Conservation (phyloP, 805 yeast genomes). For the Isabelozyma rhagii region DNA sequence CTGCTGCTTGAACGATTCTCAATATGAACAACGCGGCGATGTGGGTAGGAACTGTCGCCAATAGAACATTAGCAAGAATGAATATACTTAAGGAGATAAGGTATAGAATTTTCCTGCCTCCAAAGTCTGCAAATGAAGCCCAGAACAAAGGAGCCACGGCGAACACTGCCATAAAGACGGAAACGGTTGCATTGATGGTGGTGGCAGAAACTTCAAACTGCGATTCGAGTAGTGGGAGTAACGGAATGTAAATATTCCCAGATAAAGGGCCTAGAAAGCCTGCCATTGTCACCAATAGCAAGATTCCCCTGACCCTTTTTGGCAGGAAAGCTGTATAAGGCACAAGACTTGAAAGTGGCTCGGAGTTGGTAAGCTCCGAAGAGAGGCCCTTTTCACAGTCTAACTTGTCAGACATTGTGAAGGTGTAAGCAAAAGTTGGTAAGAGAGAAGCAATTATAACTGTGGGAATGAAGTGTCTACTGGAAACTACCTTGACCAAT, state of each 20-base stretch:
- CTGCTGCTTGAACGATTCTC: constrained; percentile 34
- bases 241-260: constrained; percentile 57
- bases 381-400: neutral
- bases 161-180: constrained; percentile 55
- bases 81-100: constrained; percentile 23
- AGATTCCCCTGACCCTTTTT: constrained; percentile 27
- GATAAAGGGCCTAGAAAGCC: constrained; percentile 57
- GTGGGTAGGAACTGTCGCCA: constrained; percentile 28
- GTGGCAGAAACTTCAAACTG: constrained; percentile 40
- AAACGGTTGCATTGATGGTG: constrained; percentile 52
- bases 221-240: constrained; percentile 43
- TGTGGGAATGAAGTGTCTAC: too few species aligned
- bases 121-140: constrained; percentile 54
- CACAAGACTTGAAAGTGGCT: constrained; percentile 6
- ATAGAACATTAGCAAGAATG: constrained; percentile 23
- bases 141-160: constrained; percentile 55
- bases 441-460: too few species aligned
- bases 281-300: constrained; percentile 42
- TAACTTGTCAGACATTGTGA: too few species aligned
- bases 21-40: constrained; percentile 26
- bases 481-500: too few species aligned
- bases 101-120: constrained; percentile 40
- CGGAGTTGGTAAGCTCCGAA: neutral
- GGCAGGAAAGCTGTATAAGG: constrained; percentile 30
- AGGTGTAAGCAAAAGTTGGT: too few species aligned